Percentiles rank a stretch among this genome's conserved stretches.
Conservation (phyloP, 495 filamentous ascomycete species). For the Margaritispora aquatica region DNA sequence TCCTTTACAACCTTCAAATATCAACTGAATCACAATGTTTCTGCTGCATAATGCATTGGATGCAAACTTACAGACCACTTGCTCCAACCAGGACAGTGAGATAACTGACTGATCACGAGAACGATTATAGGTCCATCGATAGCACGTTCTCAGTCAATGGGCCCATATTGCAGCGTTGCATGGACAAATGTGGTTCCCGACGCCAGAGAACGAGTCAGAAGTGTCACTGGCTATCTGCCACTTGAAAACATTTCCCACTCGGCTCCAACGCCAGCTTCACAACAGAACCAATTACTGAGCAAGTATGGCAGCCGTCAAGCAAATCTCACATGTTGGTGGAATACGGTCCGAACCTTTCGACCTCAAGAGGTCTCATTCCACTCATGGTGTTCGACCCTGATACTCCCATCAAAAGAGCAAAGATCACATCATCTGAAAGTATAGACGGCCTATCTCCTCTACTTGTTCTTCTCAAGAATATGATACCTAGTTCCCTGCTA, state of each 20-base stretch:
- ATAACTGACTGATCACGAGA: too few relatives aligned
- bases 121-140: too few relatives aligned
- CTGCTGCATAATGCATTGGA: not conserved
- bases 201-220: not conserved
- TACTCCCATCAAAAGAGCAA: not conserved
- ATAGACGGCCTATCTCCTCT: not conserved
- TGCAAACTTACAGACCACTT: not conserved
- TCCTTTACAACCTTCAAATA: not conserved
- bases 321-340: not conserved
- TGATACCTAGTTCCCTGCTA: not conserved
- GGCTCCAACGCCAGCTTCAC: not conserved
- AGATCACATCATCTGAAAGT: not conserved
- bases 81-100: too few relatives aligned
- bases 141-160: not conserved
- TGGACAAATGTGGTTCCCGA: not conserved
- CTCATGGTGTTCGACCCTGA: not conserved
- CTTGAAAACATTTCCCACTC: not conserved
- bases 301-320: not conserved
- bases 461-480: not conserved
- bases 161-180: not conserved
- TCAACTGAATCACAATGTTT: not conserved
- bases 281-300: not conserved
- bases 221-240: not conserved
- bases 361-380: not conserved
- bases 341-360: not conserved